Percentiles rank a stretch among this genome's conserved stretches.
phyloP scores from a whole-genome alignment of 768 basidiomycete genomes.

The Tylopilus felleus region DNA sequence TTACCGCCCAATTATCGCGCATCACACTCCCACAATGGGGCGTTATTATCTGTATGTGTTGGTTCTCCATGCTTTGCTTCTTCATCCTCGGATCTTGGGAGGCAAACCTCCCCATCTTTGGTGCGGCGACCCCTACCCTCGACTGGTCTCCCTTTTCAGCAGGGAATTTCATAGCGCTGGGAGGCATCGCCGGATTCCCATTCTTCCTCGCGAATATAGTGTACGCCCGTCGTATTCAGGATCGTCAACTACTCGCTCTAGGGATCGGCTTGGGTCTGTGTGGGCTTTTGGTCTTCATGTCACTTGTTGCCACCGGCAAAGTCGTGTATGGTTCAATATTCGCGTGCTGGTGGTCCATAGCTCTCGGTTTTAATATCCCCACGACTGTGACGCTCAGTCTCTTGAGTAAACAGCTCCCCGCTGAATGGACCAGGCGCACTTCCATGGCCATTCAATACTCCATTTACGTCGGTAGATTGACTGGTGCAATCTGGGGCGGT shows the following conservation, averaged over 20 bases:
- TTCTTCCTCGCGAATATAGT: constrained; percentile 63
- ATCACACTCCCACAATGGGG: constrained; percentile 43
- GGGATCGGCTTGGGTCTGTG: constrained; percentile 49
- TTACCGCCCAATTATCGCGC: constrained; percentile 7
- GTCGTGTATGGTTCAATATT: constrained; percentile 49
- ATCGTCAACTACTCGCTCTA: constrained; percentile 53
- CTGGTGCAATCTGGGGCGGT: constrained; percentile 68
- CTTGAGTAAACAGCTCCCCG: constrained; percentile 66
- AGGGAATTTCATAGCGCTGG: constrained; percentile 69
- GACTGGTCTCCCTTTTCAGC: constrained; percentile 59
- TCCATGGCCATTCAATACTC: constrained; percentile 64
- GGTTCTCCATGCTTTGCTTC: constrained; percentile 67
- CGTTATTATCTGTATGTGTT: constrained; percentile 61
- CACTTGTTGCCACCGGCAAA: constrained; percentile 38
- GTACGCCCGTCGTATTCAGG: constrained; percentile 55
- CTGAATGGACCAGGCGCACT: constrained; percentile 54
- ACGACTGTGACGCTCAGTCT: constrained; percentile 65
- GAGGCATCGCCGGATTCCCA: constrained; percentile 58
- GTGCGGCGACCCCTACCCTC: constrained; percentile 40
- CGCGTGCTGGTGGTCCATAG: constrained; percentile 46
- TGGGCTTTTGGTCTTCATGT: constrained; percentile 52
- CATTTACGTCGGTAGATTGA: constrained; percentile 62
- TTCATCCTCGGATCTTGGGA: constrained; percentile 71
- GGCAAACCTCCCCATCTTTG: constrained; percentile 62
- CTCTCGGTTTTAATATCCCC: constrained; percentile 72